phyloP scores from a whole-genome alignment of 805 yeast species.

The Brettanomyces bruxellensis region DNA sequence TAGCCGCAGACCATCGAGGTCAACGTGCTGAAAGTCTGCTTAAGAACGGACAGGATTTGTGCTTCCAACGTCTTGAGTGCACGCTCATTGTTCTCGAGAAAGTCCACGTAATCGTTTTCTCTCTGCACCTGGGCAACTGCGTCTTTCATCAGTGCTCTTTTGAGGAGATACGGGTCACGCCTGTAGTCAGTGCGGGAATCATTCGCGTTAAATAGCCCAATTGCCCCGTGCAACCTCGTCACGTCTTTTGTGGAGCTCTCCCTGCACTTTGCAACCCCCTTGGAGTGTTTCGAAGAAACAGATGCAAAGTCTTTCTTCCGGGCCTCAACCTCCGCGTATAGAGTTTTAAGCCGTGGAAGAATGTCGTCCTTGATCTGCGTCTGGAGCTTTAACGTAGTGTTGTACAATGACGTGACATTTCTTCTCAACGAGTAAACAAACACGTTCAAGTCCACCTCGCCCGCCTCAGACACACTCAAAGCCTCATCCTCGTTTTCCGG shows the following conservation, averaged over 20 bases:
- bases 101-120: constrained; percentile 38
- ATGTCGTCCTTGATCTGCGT: constrained; percentile 27
- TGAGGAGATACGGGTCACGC: constrained; percentile 38
- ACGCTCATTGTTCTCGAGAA: constrained; percentile 32
- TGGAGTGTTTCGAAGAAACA: constrained; percentile 29
- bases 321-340: constrained; percentile 30
- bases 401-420: constrained; percentile 24
- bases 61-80: constrained; percentile 31
- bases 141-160: constrained; percentile 27
- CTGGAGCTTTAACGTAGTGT: constrained; percentile 31
- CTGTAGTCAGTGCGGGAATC: constrained; percentile 24
- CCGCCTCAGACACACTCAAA: not conserved
- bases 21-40: constrained; percentile 28
- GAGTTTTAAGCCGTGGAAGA: constrained; percentile 34
- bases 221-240: constrained; percentile 13
- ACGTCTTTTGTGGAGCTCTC: constrained; percentile 24
- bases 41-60: constrained; percentile 33
- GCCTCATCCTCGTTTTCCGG: not conserved
- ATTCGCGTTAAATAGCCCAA: constrained; percentile 12
- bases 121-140: constrained; percentile 33
- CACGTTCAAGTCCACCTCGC: constrained; percentile 16
- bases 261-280: constrained; percentile 29
- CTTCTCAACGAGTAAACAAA: constrained; percentile 19
- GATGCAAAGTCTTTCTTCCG: constrained; percentile 32
- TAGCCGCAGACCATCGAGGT: constrained; percentile 21